Evolutionary conservation across 2,329 filamentous ascomycete species (phyloP), one percentile per base, ranked within the genome.

Genomic region (Didymella glomerata): DNA sequence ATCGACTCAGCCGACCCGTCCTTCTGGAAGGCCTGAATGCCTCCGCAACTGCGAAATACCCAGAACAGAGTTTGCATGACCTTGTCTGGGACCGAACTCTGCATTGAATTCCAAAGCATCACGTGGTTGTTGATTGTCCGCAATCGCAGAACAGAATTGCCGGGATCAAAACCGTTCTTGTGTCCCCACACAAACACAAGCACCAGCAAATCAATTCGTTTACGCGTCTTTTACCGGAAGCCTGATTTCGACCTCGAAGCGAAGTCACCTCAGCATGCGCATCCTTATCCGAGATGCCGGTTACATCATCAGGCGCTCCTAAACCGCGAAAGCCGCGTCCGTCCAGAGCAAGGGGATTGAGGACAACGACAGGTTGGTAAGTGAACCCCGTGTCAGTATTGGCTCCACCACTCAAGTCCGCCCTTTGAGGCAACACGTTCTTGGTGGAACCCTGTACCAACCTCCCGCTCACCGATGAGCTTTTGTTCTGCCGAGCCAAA

Each of bases 311-410:
- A 71, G 67, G 62, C 51, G 62, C 62, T 60, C 51, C 65, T 45
- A 74, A 73, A 61, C 65, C 70, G 60, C 73, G 73, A 44, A 77
- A 76, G 62, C 73, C 74, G 55, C 72, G 78, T 46, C 80, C 79
- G 61, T 77, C 78, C 48, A 74, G 80, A 48, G 78, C 79, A 38
- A 73, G 75, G 56, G 80, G 80, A 11, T 66, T 82, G 57, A 75
- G 80, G 34, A 80, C 79, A 38, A 79, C 76, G 36, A 81, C 79
- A 50, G 80, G 80, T 55, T 81, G 79, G 73, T 76, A 68, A 72
- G 74, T 60, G 69, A 57, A 27, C 28, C 45, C 36, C 34, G 28
- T n/a, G 30, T 30, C n/a, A 27, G 42, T 4, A 20, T 46, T 48
- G 44, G 48, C 28, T 57, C 25, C 36, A 16, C 6, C 36, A 38